A percentile compares a stretch with the other conserved stretches of the same genome.
phyloP scores from a whole-genome alignment of 129 eudicot species.

The Logfia minima region DNA sequence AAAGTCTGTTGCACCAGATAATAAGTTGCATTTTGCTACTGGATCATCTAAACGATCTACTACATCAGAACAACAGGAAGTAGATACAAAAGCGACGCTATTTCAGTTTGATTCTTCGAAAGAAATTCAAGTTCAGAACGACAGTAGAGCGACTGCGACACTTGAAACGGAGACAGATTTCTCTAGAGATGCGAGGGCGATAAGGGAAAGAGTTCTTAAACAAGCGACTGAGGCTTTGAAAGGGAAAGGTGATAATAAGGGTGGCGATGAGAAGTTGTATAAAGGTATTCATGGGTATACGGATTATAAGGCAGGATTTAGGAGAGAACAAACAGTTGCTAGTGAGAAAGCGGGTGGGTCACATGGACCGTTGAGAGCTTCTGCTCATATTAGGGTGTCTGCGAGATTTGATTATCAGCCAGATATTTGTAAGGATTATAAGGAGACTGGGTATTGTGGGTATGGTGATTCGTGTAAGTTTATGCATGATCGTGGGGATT shows the following conservation, averaged over 20 bases:
- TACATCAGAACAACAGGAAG: conserved; percentile 27
- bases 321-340: conserved; percentile 87
- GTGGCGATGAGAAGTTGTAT: conserved; percentile 62
- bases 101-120: conserved; percentile 85
- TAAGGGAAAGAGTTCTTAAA: conserved; percentile 76
- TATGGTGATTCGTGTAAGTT: conserved; percentile 97
- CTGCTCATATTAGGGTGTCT: conserved; percentile 93
- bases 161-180: conserved; percentile 89
- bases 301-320: conserved; percentile 87
- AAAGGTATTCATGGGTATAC: conserved; percentile 88
- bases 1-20: conserved; percentile 46
- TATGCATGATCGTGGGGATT: conserved; percentile 99
- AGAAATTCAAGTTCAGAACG: conserved; percentile 90
- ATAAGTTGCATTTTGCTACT: conserved; percentile 63
- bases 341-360: conserved; percentile 98
- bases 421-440: conserved; percentile 93
- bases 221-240: conserved; percentile 78
- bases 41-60: conserved; percentile 46
- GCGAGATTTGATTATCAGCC: conserved; percentile 97
- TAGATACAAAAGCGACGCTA: conserved; percentile 44
- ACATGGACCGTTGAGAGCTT: conserved; percentile 94
- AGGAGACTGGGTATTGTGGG: conserved; percentile 93
- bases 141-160: conserved; percentile 92
- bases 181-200: conserved; percentile 78
- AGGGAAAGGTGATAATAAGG: conserved; percentile 44